Evolutionary conservation across 345 rosid genomes (phyloP).

Genomic region (Citrus trifoliata): DNA sequence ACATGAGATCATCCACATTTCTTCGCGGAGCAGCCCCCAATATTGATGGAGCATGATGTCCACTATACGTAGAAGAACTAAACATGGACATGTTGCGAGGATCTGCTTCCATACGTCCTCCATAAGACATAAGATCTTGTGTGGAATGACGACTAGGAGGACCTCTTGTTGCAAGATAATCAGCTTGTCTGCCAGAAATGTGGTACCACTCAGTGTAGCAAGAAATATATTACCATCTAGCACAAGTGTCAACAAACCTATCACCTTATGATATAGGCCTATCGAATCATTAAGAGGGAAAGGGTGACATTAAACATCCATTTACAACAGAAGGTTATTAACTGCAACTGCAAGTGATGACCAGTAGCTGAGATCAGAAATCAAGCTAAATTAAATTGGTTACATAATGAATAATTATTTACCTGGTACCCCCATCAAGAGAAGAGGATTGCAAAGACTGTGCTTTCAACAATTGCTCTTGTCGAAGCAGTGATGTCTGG

Average conservation of each 20-base stretch:
- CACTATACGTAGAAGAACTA: slow-evolving; percentile 62
- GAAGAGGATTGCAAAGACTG: slow-evolving; percentile 68
- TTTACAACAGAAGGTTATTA: slow-evolving; percentile 1
- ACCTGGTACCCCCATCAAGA: slow-evolving; percentile 80
- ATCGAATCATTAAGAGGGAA: slow-evolving; percentile 16
- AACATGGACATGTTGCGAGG: slow-evolving; percentile 62
- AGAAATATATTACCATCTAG: slow-evolving; percentile 34
- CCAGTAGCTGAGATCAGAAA: slow-evolving; percentile 8
- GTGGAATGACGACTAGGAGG: slow-evolving; percentile 65
- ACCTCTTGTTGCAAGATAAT: slow-evolving; percentile 85
- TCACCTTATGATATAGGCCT: slow-evolving; percentile 17
- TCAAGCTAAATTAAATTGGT: slow-evolving; percentile 7
- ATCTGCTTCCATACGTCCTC: slow-evolving; percentile 79
- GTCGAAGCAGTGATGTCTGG: slow-evolving; percentile 75
- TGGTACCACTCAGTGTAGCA: slow-evolving; percentile 68
- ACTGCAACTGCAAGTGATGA: not conserved
- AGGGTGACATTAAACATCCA: slow-evolving; percentile 26
- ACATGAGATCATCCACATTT: slow-evolving; percentile 72
- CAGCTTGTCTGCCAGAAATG: slow-evolving; percentile 95
- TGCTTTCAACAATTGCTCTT: slow-evolving; percentile 75
- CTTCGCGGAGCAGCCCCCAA: slow-evolving; percentile 91
- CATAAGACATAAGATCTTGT: slow-evolving; percentile 68
- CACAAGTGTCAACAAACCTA: slow-evolving; percentile 28
- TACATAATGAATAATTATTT: slow-evolving; percentile 15
- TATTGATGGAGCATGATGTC: slow-evolving; percentile 72